Evolutionary conservation across 371 early-diverging fungal genomes (phyloP).

Genomic region (Apophysomyces trapeziformis): DNA sequence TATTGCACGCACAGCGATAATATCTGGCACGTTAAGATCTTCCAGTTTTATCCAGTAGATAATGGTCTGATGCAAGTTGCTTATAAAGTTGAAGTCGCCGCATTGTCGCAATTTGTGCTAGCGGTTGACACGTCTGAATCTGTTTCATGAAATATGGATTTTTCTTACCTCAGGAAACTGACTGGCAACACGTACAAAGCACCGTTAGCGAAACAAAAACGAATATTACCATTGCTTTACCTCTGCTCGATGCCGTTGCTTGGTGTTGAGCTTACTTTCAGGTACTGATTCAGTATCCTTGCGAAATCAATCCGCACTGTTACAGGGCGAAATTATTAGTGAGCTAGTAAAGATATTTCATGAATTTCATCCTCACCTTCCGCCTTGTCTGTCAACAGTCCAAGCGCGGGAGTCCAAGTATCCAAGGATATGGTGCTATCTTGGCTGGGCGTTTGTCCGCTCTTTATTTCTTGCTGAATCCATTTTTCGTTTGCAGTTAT

Average conservation of each 20-base stretch:
- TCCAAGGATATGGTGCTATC: constrained; percentile 25
- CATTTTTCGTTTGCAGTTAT: constrained; percentile 33
- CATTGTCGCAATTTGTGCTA: constrained; percentile 19
- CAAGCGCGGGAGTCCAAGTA: constrained; percentile 49
- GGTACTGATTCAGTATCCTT: constrained; percentile 25
- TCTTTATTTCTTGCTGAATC: constrained; percentile 1
- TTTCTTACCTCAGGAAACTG: constrained; percentile 1
- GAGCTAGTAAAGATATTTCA: background rate
- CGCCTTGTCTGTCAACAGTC: constrained; percentile 43
- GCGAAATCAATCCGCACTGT: constrained; percentile 16
- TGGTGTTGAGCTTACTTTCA: constrained; percentile 8
- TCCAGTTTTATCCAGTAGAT: constrained; percentile 49
- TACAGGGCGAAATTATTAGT: background rate
- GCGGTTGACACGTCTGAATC: background rate
- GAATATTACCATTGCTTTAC: constrained; percentile 23
- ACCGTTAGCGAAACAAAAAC: background rate
- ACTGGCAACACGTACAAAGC: background rate
- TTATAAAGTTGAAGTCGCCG: constrained; percentile 46
- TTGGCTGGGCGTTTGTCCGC: constrained; percentile 24
- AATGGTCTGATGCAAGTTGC: constrained; percentile 48
- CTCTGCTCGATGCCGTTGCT: constrained; percentile 9
- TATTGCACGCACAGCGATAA: constrained; percentile 51
- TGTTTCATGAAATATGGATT: background rate
- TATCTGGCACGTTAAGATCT: constrained; percentile 56
- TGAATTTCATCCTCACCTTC: constrained; percentile 23